Conservation (phyloP, 2,329 filamentous ascomycete species). For the Penicillium occitanis region DNA sequence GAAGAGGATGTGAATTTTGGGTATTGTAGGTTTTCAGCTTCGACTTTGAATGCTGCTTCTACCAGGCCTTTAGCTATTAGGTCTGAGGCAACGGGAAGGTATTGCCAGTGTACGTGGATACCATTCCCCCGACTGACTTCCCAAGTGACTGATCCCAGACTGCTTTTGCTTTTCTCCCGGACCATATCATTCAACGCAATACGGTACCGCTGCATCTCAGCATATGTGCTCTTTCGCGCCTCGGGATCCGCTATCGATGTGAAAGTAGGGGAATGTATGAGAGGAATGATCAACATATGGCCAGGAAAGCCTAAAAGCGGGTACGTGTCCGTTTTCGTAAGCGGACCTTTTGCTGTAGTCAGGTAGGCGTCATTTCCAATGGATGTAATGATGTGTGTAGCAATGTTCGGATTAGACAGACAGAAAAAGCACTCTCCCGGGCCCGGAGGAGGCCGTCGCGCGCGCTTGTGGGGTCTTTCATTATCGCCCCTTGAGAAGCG, state of each 20-base stretch:
- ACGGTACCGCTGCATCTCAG: constrained; percentile 82
- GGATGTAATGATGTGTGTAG: constrained; percentile 83
- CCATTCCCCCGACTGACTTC: constrained; percentile 81
- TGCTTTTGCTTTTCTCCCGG: constrained; percentile 40
- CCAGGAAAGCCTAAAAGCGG: constrained; percentile 71
- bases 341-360: constrained; percentile 86
- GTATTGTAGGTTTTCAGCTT: constrained; percentile 73
- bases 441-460: constrained; percentile 54
- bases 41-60: constrained; percentile 83
- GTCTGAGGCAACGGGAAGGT: constrained; percentile 71
- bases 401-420: constrained; percentile 78
- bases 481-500: constrained; percentile 43
- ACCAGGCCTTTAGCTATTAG: constrained; percentile 72
- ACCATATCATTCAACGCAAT: constrained; percentile 78
- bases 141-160: constrained; percentile 82
- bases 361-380: constrained; percentile 87
- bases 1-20: constrained; percentile 50
- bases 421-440: constrained; percentile 93
- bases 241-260: constrained; percentile 63
- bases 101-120: constrained; percentile 92
- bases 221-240: constrained; percentile 59
- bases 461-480: constrained; percentile 42
- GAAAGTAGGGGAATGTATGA: constrained; percentile 77
- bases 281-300: constrained; percentile 88
- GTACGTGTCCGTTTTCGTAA: constrained; percentile 71